phyloP scores from a whole-genome alignment of 495 filamentous ascomycete species.

The Oidiodendron maius region DNA sequence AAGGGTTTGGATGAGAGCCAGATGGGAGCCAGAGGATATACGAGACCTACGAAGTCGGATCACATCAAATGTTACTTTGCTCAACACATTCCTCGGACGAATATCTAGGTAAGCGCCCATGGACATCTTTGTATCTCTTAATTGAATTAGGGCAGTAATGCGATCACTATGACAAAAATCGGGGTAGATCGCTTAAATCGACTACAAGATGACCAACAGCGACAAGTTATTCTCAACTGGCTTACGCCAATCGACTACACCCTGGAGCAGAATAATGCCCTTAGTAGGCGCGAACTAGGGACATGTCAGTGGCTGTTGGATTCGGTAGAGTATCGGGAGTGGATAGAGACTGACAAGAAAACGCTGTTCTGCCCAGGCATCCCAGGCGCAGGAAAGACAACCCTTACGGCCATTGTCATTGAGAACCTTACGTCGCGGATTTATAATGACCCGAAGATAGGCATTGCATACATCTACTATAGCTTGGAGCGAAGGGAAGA shows the following conservation, averaged over 20 bases:
- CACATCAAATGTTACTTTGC: conserved; percentile 16
- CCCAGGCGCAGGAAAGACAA: neutral
- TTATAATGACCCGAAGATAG: conserved; percentile 1
- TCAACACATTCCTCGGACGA: conserved; percentile 13
- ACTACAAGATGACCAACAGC: conserved; percentile 3
- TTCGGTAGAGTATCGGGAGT: neutral
- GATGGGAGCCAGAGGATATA: conserved; percentile 26
- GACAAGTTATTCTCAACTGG: conserved; percentile 23
- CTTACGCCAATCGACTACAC: conserved; percentile 22
- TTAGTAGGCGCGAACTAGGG: conserved; percentile 26
- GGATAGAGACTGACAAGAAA: neutral
- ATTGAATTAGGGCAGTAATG: too few relatives aligned
- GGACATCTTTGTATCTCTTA: too few relatives aligned
- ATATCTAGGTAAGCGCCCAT: too few relatives aligned
- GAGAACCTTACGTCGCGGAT: neutral
- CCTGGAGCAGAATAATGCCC: conserved; percentile 29
- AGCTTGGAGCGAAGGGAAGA: neutral
- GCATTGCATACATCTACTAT: conserved; percentile 5
- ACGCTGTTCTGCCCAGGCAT: too few relatives aligned
- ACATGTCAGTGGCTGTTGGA: too few relatives aligned
- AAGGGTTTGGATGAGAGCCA: conserved; percentile 22
- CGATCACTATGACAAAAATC: neutral
- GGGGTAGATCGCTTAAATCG: conserved; percentile 29
- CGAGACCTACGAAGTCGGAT: conserved; percentile 20
- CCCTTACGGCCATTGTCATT: neutral